Evolutionary conservation across 1,284 basidiomycete species (phyloP).

Genomic region (Ganoderma lingzhi): DNA sequence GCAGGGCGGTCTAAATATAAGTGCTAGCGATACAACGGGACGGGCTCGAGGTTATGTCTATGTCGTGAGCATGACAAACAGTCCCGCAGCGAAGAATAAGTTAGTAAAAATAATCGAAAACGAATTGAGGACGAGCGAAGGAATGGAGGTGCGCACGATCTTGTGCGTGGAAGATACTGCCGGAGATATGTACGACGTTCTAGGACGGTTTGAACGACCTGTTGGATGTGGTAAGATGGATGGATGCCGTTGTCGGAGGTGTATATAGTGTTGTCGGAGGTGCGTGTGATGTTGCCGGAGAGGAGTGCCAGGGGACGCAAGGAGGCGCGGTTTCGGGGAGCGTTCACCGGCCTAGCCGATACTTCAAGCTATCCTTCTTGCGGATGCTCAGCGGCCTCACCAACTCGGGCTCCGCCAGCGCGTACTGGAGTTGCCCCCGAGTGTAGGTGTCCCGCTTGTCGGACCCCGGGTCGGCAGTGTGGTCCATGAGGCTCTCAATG

Average conservation of each 20-base stretch:
- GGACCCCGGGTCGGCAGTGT: neutral
- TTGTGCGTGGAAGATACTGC: neutral
- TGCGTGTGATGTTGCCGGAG: neutral
- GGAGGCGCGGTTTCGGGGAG: neutral
- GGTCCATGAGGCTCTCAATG: neutral
- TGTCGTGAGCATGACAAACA: neutral
- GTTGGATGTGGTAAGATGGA: neutral
- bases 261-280: neutral
- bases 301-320: neutral
- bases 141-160: conserved; percentile 10
- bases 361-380: conserved; percentile 10
- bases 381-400: conserved; percentile 24
- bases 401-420: conserved; percentile 25
- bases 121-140: neutral
- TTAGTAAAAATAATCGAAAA: neutral
- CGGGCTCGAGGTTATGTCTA: neutral
- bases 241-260: neutral
- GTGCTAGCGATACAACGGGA: neutral
- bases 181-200: neutral
- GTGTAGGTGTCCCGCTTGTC: neutral
- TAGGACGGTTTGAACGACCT: neutral
- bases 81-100: neutral
- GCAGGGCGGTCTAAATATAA: neutral
- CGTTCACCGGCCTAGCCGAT: neutral
- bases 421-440: conserved; percentile 21